phyloP scores from a whole-genome alignment of 2,329 filamentous ascomycete genomes.

The Phialophora chinensis region DNA sequence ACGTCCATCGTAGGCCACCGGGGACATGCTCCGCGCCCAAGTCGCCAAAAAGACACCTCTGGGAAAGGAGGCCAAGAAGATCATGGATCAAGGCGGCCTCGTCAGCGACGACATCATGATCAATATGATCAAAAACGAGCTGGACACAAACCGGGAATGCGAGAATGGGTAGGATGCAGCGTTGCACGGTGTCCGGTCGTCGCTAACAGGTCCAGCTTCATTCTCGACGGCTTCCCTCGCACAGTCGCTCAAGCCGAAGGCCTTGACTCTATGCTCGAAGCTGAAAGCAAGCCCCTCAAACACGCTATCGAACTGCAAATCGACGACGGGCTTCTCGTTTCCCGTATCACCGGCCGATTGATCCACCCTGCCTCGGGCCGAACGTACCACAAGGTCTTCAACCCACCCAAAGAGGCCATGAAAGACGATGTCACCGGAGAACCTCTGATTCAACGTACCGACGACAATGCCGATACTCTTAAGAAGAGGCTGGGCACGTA shows the following conservation, averaged over 20 bases:
- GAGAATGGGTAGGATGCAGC: slow-evolving; percentile 77
- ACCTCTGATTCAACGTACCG: slow-evolving; percentile 91
- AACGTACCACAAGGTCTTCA: slow-evolving; percentile 98
- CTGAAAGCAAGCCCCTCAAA: slow-evolving; percentile 81
- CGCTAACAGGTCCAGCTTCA: slow-evolving; percentile 71
- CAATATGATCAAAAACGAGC: slow-evolving; percentile 98
- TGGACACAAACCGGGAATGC: slow-evolving; percentile 93
- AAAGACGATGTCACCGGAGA: slow-evolving; percentile 97
- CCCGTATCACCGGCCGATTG: slow-evolving; percentile 93
- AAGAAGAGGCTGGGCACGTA: slow-evolving; percentile 95
- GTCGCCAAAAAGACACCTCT: slow-evolving; percentile 96
- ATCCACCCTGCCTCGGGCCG: slow-evolving; percentile 95
- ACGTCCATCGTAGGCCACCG: slow-evolving; percentile 72
- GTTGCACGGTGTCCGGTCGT: background rate
- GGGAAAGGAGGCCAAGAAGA: slow-evolving; percentile 98
- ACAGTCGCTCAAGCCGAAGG: slow-evolving; percentile 95
- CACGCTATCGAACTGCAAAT: slow-evolving; percentile 97
- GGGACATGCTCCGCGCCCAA: slow-evolving; percentile 98
- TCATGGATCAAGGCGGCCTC: slow-evolving; percentile 97
- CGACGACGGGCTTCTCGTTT: slow-evolving; percentile 89
- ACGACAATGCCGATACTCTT: slow-evolving; percentile 94
- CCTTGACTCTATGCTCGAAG: slow-evolving; percentile 86
- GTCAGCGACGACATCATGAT: slow-evolving; percentile 99
- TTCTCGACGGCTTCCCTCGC: slow-evolving; percentile 97
- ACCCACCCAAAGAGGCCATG: slow-evolving; percentile 93